phyloP scores from a whole-genome alignment of 108 stramenopile genomes.

The Cyclotella baltica region DNA sequence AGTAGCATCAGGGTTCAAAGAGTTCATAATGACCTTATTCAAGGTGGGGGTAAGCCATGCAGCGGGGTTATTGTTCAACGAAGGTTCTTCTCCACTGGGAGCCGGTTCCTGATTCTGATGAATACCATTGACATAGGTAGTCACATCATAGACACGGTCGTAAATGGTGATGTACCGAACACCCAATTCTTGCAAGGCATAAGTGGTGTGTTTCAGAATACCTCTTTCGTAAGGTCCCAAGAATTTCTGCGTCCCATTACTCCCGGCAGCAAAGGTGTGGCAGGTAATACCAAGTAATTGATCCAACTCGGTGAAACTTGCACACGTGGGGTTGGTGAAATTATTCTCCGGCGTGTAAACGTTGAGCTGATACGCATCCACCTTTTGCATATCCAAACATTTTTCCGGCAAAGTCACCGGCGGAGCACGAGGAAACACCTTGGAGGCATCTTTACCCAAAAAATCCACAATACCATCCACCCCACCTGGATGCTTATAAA shows the following conservation, averaged over 20 bases:
- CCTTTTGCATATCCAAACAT: slow-evolving; percentile 62
- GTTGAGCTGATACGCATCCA: slow-evolving; percentile 39
- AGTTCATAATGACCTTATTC: slow-evolving; percentile 53
- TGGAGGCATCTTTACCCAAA: slow-evolving; percentile 63
- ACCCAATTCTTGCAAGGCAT: slow-evolving; percentile 10
- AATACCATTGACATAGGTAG: slow-evolving; percentile 41
- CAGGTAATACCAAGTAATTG: slow-evolving; percentile 59
- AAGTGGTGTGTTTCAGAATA: slow-evolving; percentile 33
- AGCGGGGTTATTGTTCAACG: slow-evolving; percentile 25
- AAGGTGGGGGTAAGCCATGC: slow-evolving; percentile 45
- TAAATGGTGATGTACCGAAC: slow-evolving; percentile 22
- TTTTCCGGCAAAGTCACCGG: slow-evolving; percentile 55
- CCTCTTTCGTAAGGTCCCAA: slow-evolving; percentile 53
- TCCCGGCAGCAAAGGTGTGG: slow-evolving; percentile 52
- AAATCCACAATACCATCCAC: slow-evolving; percentile 58
- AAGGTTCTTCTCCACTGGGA: slow-evolving; percentile 10
- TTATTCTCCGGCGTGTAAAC: slow-evolving; percentile 40
- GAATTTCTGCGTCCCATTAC: slow-evolving; percentile 50
- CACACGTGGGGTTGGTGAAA: slow-evolving; percentile 57
- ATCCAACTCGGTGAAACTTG: slow-evolving; percentile 53
- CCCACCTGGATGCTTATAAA: slow-evolving; percentile 65
- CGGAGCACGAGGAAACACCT: slow-evolving; percentile 62
- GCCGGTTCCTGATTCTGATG: slow-evolving; percentile 32
- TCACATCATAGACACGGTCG: slow-evolving; percentile 53
- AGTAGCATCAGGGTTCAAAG: slow-evolving; percentile 44